Base-by-base conservation (phyloP, 257 asterid species). In the Catharanthus roseus region DNA sequence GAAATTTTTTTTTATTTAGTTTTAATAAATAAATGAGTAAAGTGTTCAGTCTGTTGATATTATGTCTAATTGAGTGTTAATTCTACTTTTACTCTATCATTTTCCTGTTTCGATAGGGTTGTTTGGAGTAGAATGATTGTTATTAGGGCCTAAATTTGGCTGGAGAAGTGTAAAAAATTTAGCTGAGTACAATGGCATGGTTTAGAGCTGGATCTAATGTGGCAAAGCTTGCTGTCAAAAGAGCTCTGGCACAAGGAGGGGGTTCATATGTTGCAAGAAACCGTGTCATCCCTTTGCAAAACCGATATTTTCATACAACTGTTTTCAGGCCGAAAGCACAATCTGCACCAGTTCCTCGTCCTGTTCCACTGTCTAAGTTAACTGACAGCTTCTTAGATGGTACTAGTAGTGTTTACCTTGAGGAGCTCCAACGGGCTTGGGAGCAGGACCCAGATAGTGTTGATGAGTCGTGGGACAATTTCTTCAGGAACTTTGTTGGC, bases 381-480 rank as follows among this genome's bases (percentile, higher is more conserved):
- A 89, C 98, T 72, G 98, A 93, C 70, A 93, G 93, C 81, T 93
- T 93, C 86, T 86, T 93, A 80, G 98, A 79, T 77, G 97, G 96
- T 50, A 93, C 97, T 10, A 93, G 97, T 85, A 93, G 98, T 55
- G 98, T 93, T 58, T 93, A 93, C 84, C 89, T 93, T 33, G 98
- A 93, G 85, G 98, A 93, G 90, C 89, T 90, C 29, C 98, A 93
- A 88, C 79, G 98, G 77, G 89, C 97, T 29, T 93, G 98, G 98
- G 98, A 93, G 87, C 88, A 93, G 75, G 97, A 93, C 77, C 97
- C 97, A 4, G 78, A 70, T 56, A 93, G 98, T 49, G 98, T 93
- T 71, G 98, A 93, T 78, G 98, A 90, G 67, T 93, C 98, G 7
- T 93, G 98, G 98, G 98, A 93, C 79, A 93, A 90, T 72, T 93